Evolutionary conservation across 2,329 filamentous ascomycete species (phyloP).

Genomic region (Paraphoma sp.): DNA sequence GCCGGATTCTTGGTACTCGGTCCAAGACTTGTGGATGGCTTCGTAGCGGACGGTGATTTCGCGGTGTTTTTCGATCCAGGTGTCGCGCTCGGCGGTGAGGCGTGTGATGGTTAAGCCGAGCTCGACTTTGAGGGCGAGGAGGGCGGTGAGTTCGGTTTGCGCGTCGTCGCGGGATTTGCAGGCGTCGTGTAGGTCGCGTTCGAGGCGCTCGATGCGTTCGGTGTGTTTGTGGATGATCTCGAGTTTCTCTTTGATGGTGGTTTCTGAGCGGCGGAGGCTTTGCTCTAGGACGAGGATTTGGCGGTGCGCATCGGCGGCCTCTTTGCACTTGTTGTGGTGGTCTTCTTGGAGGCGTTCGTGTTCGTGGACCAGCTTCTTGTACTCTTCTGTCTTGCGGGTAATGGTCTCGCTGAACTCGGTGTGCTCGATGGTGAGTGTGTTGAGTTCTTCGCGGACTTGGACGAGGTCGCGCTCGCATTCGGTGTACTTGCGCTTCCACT

Average conservation of each 20-base stretch:
- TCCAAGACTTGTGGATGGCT: conserved; percentile 2
- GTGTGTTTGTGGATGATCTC: conserved; percentile 5
- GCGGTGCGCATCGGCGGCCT: conserved; percentile 6
- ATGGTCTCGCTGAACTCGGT: conserved; percentile 1
- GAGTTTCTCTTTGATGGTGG: conserved; percentile 6
- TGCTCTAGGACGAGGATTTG: conserved; percentile 8
- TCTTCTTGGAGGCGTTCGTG: conserved; percentile 5
- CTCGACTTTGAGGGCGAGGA: neutral
- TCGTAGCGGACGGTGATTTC: conserved; percentile 8
- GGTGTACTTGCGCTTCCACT: conserved; percentile 6
- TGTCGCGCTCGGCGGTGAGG: conserved; percentile 4
- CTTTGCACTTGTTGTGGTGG: conserved; percentile 5
- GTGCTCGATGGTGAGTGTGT: conserved; percentile 1
- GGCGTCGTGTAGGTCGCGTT: conserved; percentile 3
- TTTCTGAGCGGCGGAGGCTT: conserved; percentile 1
- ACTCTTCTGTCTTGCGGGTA: conserved; percentile 6
- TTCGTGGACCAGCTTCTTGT: conserved; percentile 1
- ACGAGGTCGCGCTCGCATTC: conserved; percentile 3
- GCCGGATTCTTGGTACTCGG: conserved; percentile 6
- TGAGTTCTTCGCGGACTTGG: conserved; percentile 3
- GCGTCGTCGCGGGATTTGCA: conserved; percentile 1
- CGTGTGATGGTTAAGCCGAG: conserved; percentile 5
- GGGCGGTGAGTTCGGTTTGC: neutral
- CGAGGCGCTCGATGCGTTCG: conserved; percentile 9
- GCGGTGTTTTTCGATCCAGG: conserved; percentile 2